These are phyloP conservation scores for Geotrichum macrosporum DNA, from an alignment of 1,139 yeast genomes.

Conservation along the genomic window DNA sequence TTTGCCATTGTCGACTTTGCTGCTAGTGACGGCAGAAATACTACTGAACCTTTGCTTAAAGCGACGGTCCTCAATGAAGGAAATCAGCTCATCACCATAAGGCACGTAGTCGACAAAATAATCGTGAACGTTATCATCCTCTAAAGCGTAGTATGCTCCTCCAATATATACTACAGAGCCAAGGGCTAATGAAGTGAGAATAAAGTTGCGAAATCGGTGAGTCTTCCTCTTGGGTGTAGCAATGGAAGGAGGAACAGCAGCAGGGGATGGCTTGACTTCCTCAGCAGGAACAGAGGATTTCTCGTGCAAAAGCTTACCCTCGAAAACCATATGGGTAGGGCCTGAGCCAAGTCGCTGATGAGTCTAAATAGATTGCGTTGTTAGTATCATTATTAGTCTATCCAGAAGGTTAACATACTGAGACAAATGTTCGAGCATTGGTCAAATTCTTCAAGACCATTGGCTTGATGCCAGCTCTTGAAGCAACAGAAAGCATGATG, in stretches of 20 bases:
- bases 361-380: slow-evolving; percentile 2
- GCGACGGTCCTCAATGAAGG: slow-evolving; percentile 46
- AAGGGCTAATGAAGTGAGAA: slow-evolving; percentile 30
- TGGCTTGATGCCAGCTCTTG: slow-evolving; percentile 10
- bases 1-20: neutral
- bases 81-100: slow-evolving; percentile 51
- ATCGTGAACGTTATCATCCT: slow-evolving; percentile 41
- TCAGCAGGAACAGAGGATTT: too few species aligned
- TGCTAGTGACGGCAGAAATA: slow-evolving; percentile 2
- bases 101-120: slow-evolving; percentile 59
- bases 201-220: slow-evolving; percentile 36
- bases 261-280: neutral
- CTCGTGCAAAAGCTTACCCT: slow-evolving; percentile 19
- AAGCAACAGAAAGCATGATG: slow-evolving; percentile 16
- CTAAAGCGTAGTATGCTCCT: slow-evolving; percentile 40
- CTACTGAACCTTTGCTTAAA: slow-evolving; percentile 33
- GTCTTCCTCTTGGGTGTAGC: slow-evolving; percentile 24
- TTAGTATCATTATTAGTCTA: too few species aligned
- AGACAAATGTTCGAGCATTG: slow-evolving; percentile 1
- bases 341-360: neutral
- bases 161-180: slow-evolving; percentile 36
- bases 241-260: too few species aligned
- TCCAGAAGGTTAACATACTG: slow-evolving; percentile 6
- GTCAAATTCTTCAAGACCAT: neutral
- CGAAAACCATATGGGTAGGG: slow-evolving; percentile 19